phyloP scores from a whole-genome alignment of 352 stramenopile species.

The Pythium biforme region DNA sequence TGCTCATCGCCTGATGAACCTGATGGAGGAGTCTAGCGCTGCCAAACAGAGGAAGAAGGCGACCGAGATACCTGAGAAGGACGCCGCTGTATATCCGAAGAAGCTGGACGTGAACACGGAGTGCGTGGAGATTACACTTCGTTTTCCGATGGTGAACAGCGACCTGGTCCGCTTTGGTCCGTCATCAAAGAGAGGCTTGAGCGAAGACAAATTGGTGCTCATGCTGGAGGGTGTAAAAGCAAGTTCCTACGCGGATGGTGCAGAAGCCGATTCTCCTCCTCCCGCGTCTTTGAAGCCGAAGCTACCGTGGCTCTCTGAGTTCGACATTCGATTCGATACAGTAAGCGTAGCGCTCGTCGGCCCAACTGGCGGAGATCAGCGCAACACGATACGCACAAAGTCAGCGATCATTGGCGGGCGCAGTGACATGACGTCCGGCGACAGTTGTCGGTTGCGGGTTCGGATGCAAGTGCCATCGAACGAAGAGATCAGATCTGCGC shows the following conservation, averaged over 20 bases:
- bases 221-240: conserved; percentile 66
- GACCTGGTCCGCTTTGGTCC: conserved; percentile 79
- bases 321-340: conserved; percentile 55
- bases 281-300: conserved; percentile 5
- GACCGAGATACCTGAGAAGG: not conserved
- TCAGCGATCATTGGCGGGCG: conserved; percentile 24
- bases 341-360: conserved; percentile 46
- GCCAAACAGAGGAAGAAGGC: conserved; percentile 30
- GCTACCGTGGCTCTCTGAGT: conserved; percentile 72
- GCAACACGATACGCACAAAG: conserved; percentile 40
- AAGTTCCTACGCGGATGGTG: conserved; percentile 27
- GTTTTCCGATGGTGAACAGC: conserved; percentile 84
- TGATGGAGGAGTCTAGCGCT: conserved; percentile 57
- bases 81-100: conserved; percentile 36
- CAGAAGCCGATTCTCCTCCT: not conserved
- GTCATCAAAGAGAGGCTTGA: conserved; percentile 76
- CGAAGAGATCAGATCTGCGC: conserved; percentile 23
- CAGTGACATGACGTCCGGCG: conserved; percentile 25
- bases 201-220: conserved; percentile 78
- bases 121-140: conserved; percentile 64
- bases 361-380: conserved; percentile 57
- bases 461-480: conserved; percentile 27
- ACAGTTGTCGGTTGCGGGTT: conserved; percentile 25
- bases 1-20: conserved; percentile 63
- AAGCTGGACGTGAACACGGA: conserved; percentile 72